Conservation (phyloP, 805 yeast genomes). For the Metschnikowia similis region DNA sequence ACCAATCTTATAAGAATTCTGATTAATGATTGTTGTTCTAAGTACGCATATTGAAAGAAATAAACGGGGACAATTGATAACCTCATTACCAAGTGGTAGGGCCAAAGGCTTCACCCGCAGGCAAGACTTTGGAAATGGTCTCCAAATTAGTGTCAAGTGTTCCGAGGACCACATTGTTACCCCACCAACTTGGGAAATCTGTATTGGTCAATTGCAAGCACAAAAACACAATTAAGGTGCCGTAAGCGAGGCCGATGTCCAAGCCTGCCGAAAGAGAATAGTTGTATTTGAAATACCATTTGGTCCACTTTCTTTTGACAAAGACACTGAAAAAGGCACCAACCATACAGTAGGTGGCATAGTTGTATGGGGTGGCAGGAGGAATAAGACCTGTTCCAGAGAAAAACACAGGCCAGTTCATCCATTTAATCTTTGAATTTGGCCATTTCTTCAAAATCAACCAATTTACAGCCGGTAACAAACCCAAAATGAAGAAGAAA, state of each 20-base stretch:
- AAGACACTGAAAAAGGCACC: constrained; percentile 35
- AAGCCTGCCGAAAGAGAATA: constrained; percentile 43
- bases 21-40: neutral
- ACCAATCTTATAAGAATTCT: neutral
- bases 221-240: constrained; percentile 37
- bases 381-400: constrained; percentile 59
- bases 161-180: constrained; percentile 42
- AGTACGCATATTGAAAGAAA: neutral
- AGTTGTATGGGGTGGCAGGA: constrained; percentile 70
- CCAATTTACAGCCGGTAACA: constrained; percentile 36
- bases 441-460: constrained; percentile 40
- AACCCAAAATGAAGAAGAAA: constrained; percentile 38
- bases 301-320: constrained; percentile 38
- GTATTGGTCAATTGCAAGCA: constrained; percentile 23
- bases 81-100: constrained; percentile 41
- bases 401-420: constrained; percentile 41
- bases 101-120: constrained; percentile 45
- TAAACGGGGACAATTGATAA: neutral
- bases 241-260: constrained; percentile 42
- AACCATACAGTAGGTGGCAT: constrained; percentile 48
- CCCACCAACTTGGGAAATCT: constrained; percentile 59
- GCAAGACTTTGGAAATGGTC: constrained; percentile 25
- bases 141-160: constrained; percentile 36
- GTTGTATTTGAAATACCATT: constrained; percentile 44
- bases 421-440: constrained; percentile 26